Evolutionary conservation across 75 land plant genomes (phyloP).

Genomic region (Cunninghamia lanceolata): DNA sequence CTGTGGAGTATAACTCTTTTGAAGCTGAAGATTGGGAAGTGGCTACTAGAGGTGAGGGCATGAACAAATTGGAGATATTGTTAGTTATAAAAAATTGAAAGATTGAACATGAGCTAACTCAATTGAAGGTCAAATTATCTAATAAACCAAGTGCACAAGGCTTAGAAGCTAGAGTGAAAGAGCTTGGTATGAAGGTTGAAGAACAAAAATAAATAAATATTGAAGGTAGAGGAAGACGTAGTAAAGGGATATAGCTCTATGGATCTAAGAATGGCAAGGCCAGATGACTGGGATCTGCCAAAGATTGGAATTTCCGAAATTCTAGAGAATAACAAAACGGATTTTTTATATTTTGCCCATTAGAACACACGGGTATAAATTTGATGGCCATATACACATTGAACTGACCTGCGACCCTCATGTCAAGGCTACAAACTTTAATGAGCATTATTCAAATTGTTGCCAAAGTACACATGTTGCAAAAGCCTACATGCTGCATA

Average conservation of each 20-base stretch:
- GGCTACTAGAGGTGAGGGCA: conserved; percentile 89
- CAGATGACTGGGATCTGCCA: too few relatives aligned
- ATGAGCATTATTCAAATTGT: too few relatives aligned
- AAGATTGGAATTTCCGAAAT: too few relatives aligned
- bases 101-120: conserved; percentile 97
- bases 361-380: too few relatives aligned
- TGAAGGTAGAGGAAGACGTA: conserved; percentile 95
- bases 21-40: conserved; percentile 99
- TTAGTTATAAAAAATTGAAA: conserved; percentile 91
- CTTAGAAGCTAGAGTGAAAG: conserved; percentile 60
- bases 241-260: conserved; percentile 81
- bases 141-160: conserved; percentile 58
- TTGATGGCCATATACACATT: too few relatives aligned
- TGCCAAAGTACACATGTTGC: too few relatives aligned
- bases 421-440: too few relatives aligned
- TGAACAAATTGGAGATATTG: conserved; percentile 89
- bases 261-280: conserved; percentile 21
- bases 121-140: conserved; percentile 92
- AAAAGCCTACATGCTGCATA: too few relatives aligned
- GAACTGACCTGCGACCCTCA: too few relatives aligned
- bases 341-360: too few relatives aligned
- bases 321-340: too few relatives aligned
- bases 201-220: conserved; percentile 79
- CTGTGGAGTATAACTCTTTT: conserved; percentile 95
- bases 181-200: conserved; percentile 58